These are phyloP conservation scores for Inga laurina DNA, from an alignment of 306 rosid species.

Conservation along the genomic window DNA sequence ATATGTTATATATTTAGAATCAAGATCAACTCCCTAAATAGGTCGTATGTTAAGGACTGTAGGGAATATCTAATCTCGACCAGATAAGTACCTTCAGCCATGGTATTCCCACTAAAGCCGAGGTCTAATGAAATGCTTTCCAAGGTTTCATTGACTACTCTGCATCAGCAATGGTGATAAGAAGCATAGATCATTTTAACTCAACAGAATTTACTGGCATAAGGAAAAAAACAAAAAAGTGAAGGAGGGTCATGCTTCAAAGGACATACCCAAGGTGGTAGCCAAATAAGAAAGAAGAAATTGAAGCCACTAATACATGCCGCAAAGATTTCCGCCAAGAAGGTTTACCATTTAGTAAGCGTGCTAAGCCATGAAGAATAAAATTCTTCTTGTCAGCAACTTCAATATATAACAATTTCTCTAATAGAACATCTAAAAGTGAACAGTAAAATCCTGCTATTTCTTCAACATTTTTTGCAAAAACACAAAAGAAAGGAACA, in stretches of 20 bases:
- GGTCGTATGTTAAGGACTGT: too few relatives aligned
- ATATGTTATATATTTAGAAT: too few relatives aligned
- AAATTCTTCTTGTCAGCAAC: conserved; percentile 33
- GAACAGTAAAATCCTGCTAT: neutral
- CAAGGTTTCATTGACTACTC: conserved; percentile 86
- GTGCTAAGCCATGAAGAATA: conserved; percentile 40
- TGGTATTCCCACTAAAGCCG: conserved; percentile 71
- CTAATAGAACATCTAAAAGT: neutral
- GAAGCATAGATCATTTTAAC: conserved; percentile 23
- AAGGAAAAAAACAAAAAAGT: neutral
- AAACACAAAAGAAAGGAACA: neutral
- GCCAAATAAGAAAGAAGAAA: conserved; percentile 82
- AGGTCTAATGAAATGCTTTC: conserved; percentile 84
- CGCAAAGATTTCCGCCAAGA: conserved; percentile 65
- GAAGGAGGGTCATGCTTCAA: conserved; percentile 33
- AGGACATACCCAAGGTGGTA: conserved; percentile 76
- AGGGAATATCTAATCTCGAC: neutral
- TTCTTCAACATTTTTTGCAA: neutral
- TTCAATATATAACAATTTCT: conserved; percentile 23
- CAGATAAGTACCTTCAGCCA: conserved; percentile 69
- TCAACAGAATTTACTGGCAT: neutral
- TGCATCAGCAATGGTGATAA: conserved; percentile 45
- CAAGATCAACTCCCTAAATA: too few relatives aligned
- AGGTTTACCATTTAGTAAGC: conserved; percentile 55
- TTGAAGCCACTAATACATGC: conserved; percentile 65